Conservation (phyloP, 2,329 filamentous ascomycete genomes). For the Alternaria novae-zelandiae region DNA sequence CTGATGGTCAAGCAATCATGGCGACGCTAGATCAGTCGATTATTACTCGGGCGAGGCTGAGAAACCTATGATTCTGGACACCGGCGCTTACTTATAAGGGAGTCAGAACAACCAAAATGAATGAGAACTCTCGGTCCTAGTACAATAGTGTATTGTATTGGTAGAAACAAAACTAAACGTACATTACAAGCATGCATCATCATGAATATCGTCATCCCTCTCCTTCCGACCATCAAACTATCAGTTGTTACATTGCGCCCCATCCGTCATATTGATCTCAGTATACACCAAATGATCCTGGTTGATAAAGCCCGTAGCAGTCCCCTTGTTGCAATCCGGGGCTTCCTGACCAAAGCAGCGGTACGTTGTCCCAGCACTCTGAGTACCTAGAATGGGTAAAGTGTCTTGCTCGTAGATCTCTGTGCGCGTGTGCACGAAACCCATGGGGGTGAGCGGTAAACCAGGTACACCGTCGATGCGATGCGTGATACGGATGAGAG, state of each 20-base stretch:
- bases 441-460: slow-evolving; percentile 64
- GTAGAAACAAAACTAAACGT: background rate
- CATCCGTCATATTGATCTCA: slow-evolving; percentile 14
- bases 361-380: slow-evolving; percentile 14
- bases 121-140: background rate
- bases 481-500: slow-evolving; percentile 70
- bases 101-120: background rate
- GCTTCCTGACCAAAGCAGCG: slow-evolving; percentile 26
- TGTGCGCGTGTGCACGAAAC: slow-evolving; percentile 69
- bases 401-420: slow-evolving; percentile 61
- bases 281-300: slow-evolving; percentile 21
- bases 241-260: slow-evolving; percentile 2
- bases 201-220: background rate
- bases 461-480: slow-evolving; percentile 69
- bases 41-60: background rate
- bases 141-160: background rate
- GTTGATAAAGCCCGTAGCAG: slow-evolving; percentile 13
- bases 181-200: background rate
- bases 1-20: background rate
- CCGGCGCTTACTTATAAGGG: background rate
- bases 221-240: background rate
- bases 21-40: background rate
- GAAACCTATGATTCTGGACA: background rate
- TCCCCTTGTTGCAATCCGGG: slow-evolving; percentile 13
- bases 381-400: background rate